Evolutionary conservation across 192 early-diverging fungal species (phyloP), one percentile per base, ranked within the genome.

Genomic region (Mortierella claussenii): DNA sequence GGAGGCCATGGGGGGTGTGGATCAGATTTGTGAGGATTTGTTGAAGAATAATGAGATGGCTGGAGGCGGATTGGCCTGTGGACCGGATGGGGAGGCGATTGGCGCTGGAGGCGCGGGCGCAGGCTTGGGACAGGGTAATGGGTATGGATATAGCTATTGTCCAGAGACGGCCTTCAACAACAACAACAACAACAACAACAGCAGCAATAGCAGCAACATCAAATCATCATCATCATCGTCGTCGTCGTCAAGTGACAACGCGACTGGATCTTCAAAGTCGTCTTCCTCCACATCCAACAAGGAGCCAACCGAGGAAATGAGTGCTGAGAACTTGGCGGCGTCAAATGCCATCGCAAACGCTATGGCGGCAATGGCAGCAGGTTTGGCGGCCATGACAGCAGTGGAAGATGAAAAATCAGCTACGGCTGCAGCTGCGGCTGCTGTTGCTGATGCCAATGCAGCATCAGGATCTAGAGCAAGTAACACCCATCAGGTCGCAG

Each of bases 1-100:
- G 36, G 54, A 76, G n/a, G 73, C 73, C n/a, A 76, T 76, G 73
- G 73, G 64, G 34, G 33, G 73, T 11, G 73, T 76, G 5, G 73
- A 76, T 33, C 55, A 62, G 59, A 76, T 76, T 15, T 76, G 64
- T 36, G 73, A 76, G 2, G 73, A 76, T 13, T 42, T 76, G 36
- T 34, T 76, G 2, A 76, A 67, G 59, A 76, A 76, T 49, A 76
- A 61, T 17, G 64, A 66, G 53, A 52, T 46, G 48, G 50, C 62
- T 5, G 46, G 34, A 17, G 56, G 51, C n/a, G 59, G 31, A 31
- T 18, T 32, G 1, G 27, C 17, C 27, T 17, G 30, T 42, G 58
- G 49, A 21, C 44, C 57, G 5, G 64, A 67, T 36, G 58, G 73
- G 11, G 62, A 76, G 10, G 34, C 51, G 26, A 51, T 30, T 23